phyloP scores from a whole-genome alignment of 2,329 filamentous ascomycete species.

The Cercospora brassicicola region DNA sequence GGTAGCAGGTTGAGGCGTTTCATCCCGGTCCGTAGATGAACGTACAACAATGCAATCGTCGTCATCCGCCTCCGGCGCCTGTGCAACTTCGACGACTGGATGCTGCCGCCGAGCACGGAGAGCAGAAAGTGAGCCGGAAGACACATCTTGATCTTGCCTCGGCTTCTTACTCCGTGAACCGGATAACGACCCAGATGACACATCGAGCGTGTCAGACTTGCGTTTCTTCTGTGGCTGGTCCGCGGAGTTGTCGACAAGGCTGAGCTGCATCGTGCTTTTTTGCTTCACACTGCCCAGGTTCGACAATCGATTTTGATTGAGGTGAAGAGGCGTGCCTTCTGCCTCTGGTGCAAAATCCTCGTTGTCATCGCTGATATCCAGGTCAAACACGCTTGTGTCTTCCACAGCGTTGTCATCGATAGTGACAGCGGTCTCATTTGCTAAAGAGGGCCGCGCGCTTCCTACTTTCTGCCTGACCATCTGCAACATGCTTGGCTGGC shows the following conservation, averaged over 20 bases:
- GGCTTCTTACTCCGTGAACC: constrained; percentile 28
- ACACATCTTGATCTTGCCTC: constrained; percentile 21
- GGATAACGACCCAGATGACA: constrained; percentile 23
- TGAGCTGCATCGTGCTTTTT: neutral
- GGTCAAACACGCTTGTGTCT: constrained; percentile 34
- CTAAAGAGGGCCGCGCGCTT: constrained; percentile 30
- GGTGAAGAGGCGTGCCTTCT: constrained; percentile 66
- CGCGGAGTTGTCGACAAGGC: neutral
- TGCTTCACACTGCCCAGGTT: constrained; percentile 10
- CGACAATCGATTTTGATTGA: constrained; percentile 43
- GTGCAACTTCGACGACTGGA: neutral
- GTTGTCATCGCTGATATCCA: constrained; percentile 33
- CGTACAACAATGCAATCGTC: constrained; percentile 10
- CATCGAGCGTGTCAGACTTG: constrained; percentile 29
- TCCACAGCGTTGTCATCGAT: constrained; percentile 45
- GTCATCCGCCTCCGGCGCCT: constrained; percentile 7
- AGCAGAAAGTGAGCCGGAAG: constrained; percentile 25
- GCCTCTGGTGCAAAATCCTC: constrained; percentile 61
- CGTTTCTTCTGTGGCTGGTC: constrained; percentile 32
- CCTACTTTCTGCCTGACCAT: constrained; percentile 47
- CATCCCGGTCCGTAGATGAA: constrained; percentile 25
- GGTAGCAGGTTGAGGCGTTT: constrained; percentile 22
- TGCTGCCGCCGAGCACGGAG: constrained; percentile 16
- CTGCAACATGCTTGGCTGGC: constrained; percentile 52
- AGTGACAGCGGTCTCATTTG: constrained; percentile 18